Evolutionary conservation across 192 early-diverging fungal species (phyloP), one percentile per base, ranked within the genome.

Genomic region (Entomortierella lignicola): DNA sequence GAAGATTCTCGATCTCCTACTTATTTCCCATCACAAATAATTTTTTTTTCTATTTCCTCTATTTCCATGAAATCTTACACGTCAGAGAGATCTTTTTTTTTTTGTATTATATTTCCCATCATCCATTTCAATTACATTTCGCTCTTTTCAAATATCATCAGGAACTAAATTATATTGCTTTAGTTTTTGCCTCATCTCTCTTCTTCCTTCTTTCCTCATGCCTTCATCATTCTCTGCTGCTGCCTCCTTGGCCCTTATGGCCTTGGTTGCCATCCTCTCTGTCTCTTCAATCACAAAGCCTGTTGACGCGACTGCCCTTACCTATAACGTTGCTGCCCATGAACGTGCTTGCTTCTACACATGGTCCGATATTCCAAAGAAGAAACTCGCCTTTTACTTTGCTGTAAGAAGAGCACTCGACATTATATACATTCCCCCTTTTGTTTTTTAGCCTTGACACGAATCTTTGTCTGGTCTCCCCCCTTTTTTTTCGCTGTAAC

Each of bases 301-400:
- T 8, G 69, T 72, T 48, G 74, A 85, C 15, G 85, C 84, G 29
- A 85, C 86, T 30, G 82, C 88, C 13, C 73, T 97, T 63, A 98
- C 95, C 42, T 97, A 96, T 85, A 85, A 83, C 39, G 91, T 99
- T 81, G 90, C 89, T 51, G 92, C 96, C 23, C 93, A 96, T 73
- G 96, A 97, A 79, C 89, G 91, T 52, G 89, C 93, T 21, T 99
- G 98, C 82, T 98, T 96, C 84, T 97, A 95, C 85, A 88, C 91
- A 20, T 86, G 84, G 65, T 85, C 89, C n/a, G 92, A 92, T 66
- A 63, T 85, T 55, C 86, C 89, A 7, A 92, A 90, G 47, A 95
- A 99, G 87, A 99, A 99, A 84, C 81, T 99, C 59, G 91, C 92
- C 42, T 96, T 99, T 79, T 99, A 98, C 86, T 99, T 97, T 92